These are phyloP conservation scores for Podosphaera leucotricha DNA, from an alignment of 2,329 filamentous ascomycete genomes.

Conservation along the genomic window DNA sequence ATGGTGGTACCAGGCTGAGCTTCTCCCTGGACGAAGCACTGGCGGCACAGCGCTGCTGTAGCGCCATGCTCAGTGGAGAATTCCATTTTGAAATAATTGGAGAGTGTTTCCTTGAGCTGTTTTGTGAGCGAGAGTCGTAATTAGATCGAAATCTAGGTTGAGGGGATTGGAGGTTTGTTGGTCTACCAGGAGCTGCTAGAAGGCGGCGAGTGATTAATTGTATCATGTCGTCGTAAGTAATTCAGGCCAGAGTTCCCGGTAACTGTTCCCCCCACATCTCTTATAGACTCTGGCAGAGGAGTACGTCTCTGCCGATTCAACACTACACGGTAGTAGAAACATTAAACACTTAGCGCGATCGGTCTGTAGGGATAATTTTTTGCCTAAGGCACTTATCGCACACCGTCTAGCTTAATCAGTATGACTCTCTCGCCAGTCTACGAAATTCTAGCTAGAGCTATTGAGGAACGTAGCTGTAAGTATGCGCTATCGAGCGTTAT, in stretches of 20 bases:
- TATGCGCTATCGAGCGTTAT: constrained; percentile 13
- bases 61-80: neutral
- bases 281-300: neutral
- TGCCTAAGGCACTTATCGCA: neutral
- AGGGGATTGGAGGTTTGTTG: neutral
- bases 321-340: too few species aligned
- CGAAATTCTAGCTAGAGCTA: neutral
- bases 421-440: neutral
- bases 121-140: neutral
- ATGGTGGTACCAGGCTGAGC: too few species aligned
- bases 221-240: neutral
- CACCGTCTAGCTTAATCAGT: neutral
- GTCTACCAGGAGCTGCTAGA: neutral
- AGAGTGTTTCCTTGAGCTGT: neutral
- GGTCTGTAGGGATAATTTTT: neutral
- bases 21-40: neutral
- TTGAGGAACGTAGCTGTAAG: neutral
- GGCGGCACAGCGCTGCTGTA: neutral
- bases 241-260: neutral
- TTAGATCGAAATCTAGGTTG: neutral
- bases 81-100: neutral
- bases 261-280: neutral
- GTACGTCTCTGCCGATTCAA: neutral
- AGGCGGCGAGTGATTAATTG: neutral
- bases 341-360: neutral